Conservation (phyloP, 23 red algal genomes). For the Gracilaria domingensis region DNA sequence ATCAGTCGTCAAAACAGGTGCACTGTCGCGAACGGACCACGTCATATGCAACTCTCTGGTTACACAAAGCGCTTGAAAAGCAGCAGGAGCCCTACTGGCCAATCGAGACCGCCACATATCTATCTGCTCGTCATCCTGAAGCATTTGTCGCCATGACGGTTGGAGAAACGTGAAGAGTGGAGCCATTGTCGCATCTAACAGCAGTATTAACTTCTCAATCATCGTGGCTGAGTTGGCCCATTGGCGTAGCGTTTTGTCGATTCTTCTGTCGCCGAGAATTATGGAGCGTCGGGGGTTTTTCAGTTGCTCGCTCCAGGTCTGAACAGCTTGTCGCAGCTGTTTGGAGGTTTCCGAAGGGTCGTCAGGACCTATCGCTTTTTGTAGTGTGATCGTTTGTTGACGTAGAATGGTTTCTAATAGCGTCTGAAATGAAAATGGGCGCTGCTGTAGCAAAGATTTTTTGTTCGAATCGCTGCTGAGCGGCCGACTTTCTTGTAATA, state of each 20-base stretch:
- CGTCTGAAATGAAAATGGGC: slow-evolving; percentile 12
- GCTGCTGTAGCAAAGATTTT: neutral
- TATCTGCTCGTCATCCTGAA: neutral
- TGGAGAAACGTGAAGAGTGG: neutral
- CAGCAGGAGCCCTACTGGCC: neutral
- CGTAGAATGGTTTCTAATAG: neutral
- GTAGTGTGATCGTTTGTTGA: neutral
- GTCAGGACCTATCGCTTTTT: neutral
- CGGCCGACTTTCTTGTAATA: neutral
- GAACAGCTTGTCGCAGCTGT: neutral
- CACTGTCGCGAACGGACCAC: slow-evolving; percentile 19
- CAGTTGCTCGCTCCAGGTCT: neutral
- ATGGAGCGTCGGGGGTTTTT: neutral
- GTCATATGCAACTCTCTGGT: slow-evolving; percentile 16
- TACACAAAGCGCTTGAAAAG: neutral
- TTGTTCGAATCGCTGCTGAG: neutral
- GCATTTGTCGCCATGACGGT: neutral
- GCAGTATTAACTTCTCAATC: neutral
- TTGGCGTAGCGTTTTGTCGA: neutral
- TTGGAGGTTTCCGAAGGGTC: neutral
- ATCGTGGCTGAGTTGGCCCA: neutral
- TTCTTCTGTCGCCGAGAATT: slow-evolving; percentile 14
- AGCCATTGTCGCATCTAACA: neutral
- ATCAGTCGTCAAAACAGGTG: neutral
- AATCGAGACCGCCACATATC: slow-evolving; percentile 13